Base-by-base conservation (phyloP, 2,329 filamentous ascomycete species). In the Stemphylium beticola region DNA sequence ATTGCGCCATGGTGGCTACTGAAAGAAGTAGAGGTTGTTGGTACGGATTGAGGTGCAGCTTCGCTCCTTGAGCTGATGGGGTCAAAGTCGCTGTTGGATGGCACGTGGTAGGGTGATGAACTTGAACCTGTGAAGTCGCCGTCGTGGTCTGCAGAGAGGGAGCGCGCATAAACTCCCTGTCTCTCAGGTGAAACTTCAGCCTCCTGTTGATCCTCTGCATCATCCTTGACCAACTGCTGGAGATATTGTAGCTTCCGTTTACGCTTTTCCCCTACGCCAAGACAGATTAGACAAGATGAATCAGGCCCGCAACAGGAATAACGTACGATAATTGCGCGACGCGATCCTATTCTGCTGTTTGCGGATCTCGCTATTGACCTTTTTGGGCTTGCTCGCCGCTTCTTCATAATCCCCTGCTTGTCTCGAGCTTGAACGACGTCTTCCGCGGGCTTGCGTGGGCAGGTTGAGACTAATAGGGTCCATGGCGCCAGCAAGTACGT, bases 281-380 rank as follows among this genome's bases (percentile, higher is more conserved):
- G 49, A 18, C 8, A 26, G 17, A 22, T 65, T 43, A 67, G 62
- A n/a, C 22, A n/a, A 18, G n/a, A 11, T 39, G n/a, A 18, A 4
- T 9, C 18, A 32, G 38, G 12, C n/a, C 20, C 29, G 2, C 7
- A 9, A 20, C 33, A 5, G 33, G 11, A n/a, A 9, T 18, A 33
- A 62, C 71, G 26, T 63, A 74, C 72, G 64, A 53, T 75, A 75
- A 34, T 75, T 75, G 17, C 71, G 68, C 15, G 72, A 75, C 29
- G 72, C 72, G 62, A 74, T 73, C 47, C 72, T 66, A 33, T 75
- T 75, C 49, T 75, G 72, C 48, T 72, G 71, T 53, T 75, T 75
- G 18, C 72, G 67, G 54, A 68, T 62, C 55, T 75, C 72, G 55
- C 72, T 75, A 43, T 75, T 74, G 42, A 61, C 64, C 41, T 74